phyloP scores from a whole-genome alignment of 164 flowering plant species.

The Saururus chinensis region DNA sequence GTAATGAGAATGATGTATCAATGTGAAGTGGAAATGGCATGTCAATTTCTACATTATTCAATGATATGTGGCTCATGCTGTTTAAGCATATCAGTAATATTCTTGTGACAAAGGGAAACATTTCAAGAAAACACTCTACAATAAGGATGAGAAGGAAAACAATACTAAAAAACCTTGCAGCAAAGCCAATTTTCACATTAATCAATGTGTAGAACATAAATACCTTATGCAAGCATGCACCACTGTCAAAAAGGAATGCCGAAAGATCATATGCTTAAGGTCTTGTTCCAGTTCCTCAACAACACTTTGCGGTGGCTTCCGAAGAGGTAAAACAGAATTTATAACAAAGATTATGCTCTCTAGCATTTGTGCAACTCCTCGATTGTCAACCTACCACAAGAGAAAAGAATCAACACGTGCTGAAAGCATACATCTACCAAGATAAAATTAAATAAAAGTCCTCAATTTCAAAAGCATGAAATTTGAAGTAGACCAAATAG shows the following conservation, averaged over 20 bases:
- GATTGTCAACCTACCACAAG: conserved; percentile 61
- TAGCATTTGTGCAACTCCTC: conserved; percentile 62
- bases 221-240: conserved; percentile 98
- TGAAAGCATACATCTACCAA: not conserved
- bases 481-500: too few relatives aligned
- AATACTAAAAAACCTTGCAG: too few relatives aligned
- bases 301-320: conserved; percentile 63
- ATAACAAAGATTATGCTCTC: conserved; percentile 88
- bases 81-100: too few relatives aligned
- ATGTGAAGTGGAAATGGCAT: too few relatives aligned
- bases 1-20: too few relatives aligned
- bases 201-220: not conserved
- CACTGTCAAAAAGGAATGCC: conserved; percentile 89
- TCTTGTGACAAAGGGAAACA: too few relatives aligned
- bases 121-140: too few relatives aligned
- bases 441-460: not conserved
- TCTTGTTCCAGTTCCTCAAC: conserved; percentile 92
- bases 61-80: too few relatives aligned
- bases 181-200: too few relatives aligned
- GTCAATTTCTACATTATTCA: too few relatives aligned
- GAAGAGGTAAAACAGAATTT: conserved; percentile 74
- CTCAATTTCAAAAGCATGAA: too few relatives aligned
- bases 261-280: conserved; percentile 84
- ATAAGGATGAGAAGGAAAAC: too few relatives aligned
- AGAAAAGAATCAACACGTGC: conserved; percentile 3